These are phyloP conservation scores for Boletellus ananas DNA, from an alignment of 768 basidiomycete genomes.

Conservation along the genomic window DNA sequence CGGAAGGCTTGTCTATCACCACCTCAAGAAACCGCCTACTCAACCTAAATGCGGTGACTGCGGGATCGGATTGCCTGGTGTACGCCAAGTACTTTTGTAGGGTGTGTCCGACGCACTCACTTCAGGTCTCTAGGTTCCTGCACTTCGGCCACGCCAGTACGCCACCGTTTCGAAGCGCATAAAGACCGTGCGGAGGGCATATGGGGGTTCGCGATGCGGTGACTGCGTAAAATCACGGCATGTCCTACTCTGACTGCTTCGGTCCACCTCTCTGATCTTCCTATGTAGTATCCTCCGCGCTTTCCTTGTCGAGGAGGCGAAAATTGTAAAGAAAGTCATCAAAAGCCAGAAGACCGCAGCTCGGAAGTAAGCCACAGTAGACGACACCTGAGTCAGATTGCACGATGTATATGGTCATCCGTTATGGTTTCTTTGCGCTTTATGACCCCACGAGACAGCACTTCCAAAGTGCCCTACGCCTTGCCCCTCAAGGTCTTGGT, in stretches of 20 bases:
- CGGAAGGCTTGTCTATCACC: slow-evolving; percentile 97
- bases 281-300: slow-evolving; percentile 84
- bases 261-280: not conserved
- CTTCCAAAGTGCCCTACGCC: too few species aligned
- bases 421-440: slow-evolving; percentile 9
- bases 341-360: slow-evolving; percentile 60
- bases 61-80: slow-evolving; percentile 89
- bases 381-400: not conserved
- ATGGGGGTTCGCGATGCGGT: slow-evolving; percentile 97
- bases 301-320: slow-evolving; percentile 99
- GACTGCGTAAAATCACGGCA: slow-evolving; percentile 94
- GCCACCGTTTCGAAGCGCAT: slow-evolving; percentile 94
- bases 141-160: slow-evolving; percentile 94
- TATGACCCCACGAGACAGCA: not conserved
- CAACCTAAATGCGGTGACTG: slow-evolving; percentile 99
- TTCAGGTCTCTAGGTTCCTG: slow-evolving; percentile 62
- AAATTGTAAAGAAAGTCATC: slow-evolving; percentile 99
- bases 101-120: not conserved
- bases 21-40: slow-evolving; percentile 90
- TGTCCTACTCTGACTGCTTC: slow-evolving; percentile 26
- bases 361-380: slow-evolving; percentile 22
- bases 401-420: slow-evolving; percentile 11
- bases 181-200: slow-evolving; percentile 95
- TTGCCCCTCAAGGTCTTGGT: too few species aligned
- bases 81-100: slow-evolving; percentile 42